A percentile compares a stretch with the other conserved stretches of the same genome.
Evolutionary conservation across 176 grass and related monocot species (phyloP).

Genomic region (Microstegium vimineum): DNA sequence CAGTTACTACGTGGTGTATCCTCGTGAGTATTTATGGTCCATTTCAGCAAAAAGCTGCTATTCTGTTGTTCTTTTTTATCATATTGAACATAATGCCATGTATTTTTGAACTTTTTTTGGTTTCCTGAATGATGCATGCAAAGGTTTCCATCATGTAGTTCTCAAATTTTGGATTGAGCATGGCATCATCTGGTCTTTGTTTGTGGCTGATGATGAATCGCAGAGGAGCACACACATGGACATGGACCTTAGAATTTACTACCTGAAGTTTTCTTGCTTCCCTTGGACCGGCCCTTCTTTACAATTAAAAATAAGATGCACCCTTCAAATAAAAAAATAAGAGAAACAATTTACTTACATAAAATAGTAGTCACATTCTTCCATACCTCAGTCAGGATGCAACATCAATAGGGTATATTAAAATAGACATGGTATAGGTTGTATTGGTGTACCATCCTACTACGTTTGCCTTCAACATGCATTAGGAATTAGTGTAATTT

Average conservation of each 20-base stretch:
- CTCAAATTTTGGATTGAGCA: slow-evolving; percentile 10
- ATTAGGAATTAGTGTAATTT: background rate
- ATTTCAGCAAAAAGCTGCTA: slow-evolving; percentile 1
- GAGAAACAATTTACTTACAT: background rate
- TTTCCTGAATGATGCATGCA: background rate
- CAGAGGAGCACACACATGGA: background rate
- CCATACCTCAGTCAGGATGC: background rate
- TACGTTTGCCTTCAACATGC: background rate
- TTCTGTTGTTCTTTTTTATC: slow-evolving; percentile 2
- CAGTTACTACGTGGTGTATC: slow-evolving; percentile 91
- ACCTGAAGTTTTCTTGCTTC: slow-evolving; percentile 1
- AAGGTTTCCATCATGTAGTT: background rate
- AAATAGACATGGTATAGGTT: background rate
- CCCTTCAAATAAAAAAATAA: background rate
- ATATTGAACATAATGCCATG: background rate
- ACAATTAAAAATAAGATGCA: background rate
- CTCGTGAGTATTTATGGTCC: slow-evolving; percentile 54
- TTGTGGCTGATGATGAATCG: slow-evolving; percentile 1
- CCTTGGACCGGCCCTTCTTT: background rate
- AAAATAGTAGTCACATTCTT: background rate
- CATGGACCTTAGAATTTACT: slow-evolving; percentile 18
- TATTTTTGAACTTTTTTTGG: background rate
- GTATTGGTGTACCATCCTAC: background rate
- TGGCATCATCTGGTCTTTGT: background rate
- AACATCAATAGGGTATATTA: background rate